Evolutionary conservation across 495 filamentous ascomycete genomes (phyloP), one percentile per base, ranked within the genome.

Genomic region (Neurospora africana): DNA sequence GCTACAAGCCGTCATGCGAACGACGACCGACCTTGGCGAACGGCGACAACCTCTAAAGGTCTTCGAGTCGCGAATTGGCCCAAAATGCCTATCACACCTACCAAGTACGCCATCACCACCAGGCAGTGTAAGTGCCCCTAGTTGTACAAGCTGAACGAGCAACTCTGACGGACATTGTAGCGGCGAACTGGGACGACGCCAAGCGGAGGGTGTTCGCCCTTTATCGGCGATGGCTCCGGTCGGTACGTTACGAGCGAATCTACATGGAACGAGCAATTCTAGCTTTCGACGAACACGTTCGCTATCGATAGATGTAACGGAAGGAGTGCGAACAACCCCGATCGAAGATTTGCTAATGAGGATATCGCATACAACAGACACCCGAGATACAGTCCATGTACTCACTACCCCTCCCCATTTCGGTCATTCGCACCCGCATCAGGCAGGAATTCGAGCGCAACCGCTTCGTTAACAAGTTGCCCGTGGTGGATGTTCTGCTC

Each of bases 371-470:
- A 39, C 23, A 68, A 68, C 79, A 99, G 95, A 94, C 93, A 69
- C 95, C 95, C 40, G 94, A 98, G 80, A 93, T 98, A 78, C 95
- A 97, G 80, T 90, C 89, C 71, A 97, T 97, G 92, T 99, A 99
- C 87, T 90, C 90, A 47, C 85, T 99, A 78, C 92, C 91, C 80
- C 88, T 95, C 77, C 94, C 95, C 70, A 90, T 97, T 21, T 92
- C 95, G 53, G 86, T 87, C 71, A 90, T 98, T 80, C 93, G 95
- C 72, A 95, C 94, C 65, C 97, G 95, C 86, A 90, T 98, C 78
- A 89, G 95, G 77, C 94, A 98, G 83, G 95, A 99, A 79, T 99
- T 99, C 82, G 95, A 99, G 84, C 88, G 93, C 82, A 91, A 98
- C 84, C 86, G 95, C 86, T 97, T 91, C 79, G 94, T 98, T 68